Evolutionary conservation across 306 rosid species (phyloP).

Genomic region (Malus asiatica): DNA sequence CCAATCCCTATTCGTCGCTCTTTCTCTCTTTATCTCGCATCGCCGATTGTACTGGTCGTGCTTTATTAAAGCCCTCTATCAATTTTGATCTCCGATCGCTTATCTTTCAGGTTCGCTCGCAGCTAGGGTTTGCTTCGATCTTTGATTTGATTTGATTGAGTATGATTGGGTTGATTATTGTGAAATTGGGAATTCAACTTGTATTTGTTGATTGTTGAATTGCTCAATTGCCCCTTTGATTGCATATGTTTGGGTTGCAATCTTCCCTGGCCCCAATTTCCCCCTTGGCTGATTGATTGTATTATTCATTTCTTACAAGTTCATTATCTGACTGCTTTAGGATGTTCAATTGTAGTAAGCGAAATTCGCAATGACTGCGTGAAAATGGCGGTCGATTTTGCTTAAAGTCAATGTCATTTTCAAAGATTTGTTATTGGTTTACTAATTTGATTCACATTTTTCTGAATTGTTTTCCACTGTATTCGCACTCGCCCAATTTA

Average conservation of each 20-base stretch:
- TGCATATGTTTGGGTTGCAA: conserved; percentile 1
- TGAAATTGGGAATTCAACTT: neutral
- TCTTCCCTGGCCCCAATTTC: neutral
- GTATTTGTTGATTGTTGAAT: neutral
- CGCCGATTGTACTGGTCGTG: conserved; percentile 11
- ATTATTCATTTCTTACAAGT: neutral
- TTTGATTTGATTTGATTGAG: neutral
- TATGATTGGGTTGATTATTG: neutral
- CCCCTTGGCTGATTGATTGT: neutral
- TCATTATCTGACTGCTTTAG: too few relatives aligned
- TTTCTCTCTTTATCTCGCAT: neutral
- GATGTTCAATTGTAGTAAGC: neutral
- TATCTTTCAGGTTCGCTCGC: conserved; percentile 8
- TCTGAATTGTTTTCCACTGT: neutral
- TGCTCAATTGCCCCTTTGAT: neutral
- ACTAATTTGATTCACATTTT: neutral
- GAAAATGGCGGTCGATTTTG: neutral
- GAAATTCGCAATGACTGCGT: neutral
- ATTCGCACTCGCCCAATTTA: neutral
- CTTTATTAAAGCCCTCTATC: conserved; percentile 15
- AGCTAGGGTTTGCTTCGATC: conserved; percentile 19
- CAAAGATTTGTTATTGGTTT: neutral
- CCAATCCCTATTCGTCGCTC: neutral
- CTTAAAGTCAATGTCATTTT: neutral
- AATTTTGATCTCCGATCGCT: conserved; percentile 18